These are phyloP conservation scores for Agapanthus africanus DNA, from an alignment of 106 monocot species.

Conservation along the genomic window DNA sequence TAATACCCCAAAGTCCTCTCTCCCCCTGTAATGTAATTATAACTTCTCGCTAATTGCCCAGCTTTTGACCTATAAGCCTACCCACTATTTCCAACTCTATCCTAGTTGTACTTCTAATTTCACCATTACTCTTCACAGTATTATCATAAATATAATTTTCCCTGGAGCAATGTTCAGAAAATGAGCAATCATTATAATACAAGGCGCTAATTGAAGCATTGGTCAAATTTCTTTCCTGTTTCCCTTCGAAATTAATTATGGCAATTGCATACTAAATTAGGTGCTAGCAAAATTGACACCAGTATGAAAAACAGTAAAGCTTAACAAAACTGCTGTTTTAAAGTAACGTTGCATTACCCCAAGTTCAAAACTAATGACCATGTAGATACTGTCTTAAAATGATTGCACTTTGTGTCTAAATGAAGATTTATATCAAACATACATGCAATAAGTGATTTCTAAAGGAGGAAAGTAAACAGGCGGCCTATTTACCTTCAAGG, in stretches of 20 bases:
- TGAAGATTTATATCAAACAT: not conserved
- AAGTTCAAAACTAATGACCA: not conserved
- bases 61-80: no score
- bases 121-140: no score
- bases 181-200: not conserved
- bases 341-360: not conserved
- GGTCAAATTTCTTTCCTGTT: not conserved
- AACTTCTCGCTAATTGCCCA: no score
- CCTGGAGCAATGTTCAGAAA: not conserved
- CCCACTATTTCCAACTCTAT: no score
- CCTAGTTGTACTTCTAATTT: no score
- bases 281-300: not conserved
- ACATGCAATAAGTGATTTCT: not conserved
- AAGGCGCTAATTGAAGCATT: not conserved
- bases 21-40: no score
- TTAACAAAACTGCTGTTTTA: no score
- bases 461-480: not conserved
- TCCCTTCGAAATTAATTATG: not conserved
- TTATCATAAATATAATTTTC: no score
- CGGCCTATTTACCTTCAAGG: slow-evolving; percentile 57
- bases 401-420: not conserved
- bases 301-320: not conserved
- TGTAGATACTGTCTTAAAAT: not conserved
- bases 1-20: no score
- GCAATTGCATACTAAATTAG: not conserved